Evolutionary conservation across 1,284 basidiomycete genomes (phyloP).

Genomic region (Tremellales sp.): DNA sequence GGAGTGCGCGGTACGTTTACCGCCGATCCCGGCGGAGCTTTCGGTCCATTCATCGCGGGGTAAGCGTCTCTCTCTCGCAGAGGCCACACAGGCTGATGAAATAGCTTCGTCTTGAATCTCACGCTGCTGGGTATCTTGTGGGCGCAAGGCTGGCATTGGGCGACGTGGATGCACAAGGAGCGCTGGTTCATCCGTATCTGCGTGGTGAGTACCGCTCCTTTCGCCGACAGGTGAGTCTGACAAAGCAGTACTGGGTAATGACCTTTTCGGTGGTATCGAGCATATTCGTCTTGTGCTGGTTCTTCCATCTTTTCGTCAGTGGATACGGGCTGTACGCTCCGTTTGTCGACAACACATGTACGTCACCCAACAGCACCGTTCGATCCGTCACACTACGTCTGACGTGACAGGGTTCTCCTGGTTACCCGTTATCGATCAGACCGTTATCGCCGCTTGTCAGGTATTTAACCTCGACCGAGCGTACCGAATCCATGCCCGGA

Average conservation of each 20-base stretch:
- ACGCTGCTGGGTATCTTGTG: not conserved
- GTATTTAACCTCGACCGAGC: slow-evolving; percentile 14
- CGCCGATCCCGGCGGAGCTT: not conserved
- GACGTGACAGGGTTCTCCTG: not conserved
- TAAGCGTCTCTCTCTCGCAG: not conserved
- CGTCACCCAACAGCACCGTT: not conserved
- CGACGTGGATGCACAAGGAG: not conserved
- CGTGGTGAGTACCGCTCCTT: not conserved
- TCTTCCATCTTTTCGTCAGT: not conserved
- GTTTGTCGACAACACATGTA: not conserved
- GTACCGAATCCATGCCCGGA: slow-evolving; percentile 10
- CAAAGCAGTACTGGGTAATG: not conserved
- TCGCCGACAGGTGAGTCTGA: not conserved
- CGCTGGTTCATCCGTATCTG: not conserved
- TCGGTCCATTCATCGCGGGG: not conserved
- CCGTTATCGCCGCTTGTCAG: slow-evolving; percentile 2
- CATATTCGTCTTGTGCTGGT: not conserved
- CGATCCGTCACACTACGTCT: not conserved
- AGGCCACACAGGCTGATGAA: not conserved
- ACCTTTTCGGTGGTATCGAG: not conserved
- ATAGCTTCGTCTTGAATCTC: not conserved
- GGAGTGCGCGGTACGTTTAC: not conserved
- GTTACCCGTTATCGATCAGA: not conserved
- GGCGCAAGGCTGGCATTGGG: not conserved
- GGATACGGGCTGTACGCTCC: not conserved